Evolutionary conservation across 495 filamentous ascomycete species (phyloP).

Genomic region (Cercophora newfieldiana): DNA sequence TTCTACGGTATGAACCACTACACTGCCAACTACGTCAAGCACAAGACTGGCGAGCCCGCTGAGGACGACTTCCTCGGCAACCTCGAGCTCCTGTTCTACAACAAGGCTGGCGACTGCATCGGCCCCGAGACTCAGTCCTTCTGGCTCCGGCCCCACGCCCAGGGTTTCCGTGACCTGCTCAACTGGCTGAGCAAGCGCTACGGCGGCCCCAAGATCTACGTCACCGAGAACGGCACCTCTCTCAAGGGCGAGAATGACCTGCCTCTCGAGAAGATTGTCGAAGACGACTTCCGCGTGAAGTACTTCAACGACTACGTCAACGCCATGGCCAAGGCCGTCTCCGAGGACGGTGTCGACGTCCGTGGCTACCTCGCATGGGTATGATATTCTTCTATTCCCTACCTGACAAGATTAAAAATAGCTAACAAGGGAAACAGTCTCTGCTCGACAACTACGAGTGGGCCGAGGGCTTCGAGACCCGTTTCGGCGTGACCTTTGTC

Average conservation of each 20-base stretch:
- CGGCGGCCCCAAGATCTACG: slow-evolving; percentile 70
- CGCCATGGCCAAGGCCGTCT: slow-evolving; percentile 67
- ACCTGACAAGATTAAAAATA: neutral
- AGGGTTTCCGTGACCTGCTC: slow-evolving; percentile 74
- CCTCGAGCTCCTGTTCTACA: slow-evolving; percentile 64
- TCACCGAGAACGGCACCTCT: slow-evolving; percentile 80
- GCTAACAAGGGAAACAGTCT: slow-evolving; percentile 41
- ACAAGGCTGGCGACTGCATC: slow-evolving; percentile 68
- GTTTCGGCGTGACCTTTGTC: slow-evolving; percentile 76
- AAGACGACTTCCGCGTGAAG: slow-evolving; percentile 72
- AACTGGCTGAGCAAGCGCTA: slow-evolving; percentile 80
- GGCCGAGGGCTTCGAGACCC: slow-evolving; percentile 82
- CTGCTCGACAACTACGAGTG: slow-evolving; percentile 74
- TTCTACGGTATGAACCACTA: slow-evolving; percentile 89
- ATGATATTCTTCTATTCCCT: neutral
- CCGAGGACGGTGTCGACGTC: slow-evolving; percentile 69
- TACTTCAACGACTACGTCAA: slow-evolving; percentile 74
- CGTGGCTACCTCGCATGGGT: slow-evolving; percentile 70
- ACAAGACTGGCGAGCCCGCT: slow-evolving; percentile 57
- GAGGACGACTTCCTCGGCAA: slow-evolving; percentile 71
- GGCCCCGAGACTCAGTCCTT: slow-evolving; percentile 73
- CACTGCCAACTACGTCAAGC: slow-evolving; percentile 78
- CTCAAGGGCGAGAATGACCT: slow-evolving; percentile 78
- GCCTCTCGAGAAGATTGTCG: slow-evolving; percentile 63
- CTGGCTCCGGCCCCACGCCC: slow-evolving; percentile 70